Evolutionary conservation across 345 rosid species (phyloP).

Genomic region (Geranium brycei): DNA sequence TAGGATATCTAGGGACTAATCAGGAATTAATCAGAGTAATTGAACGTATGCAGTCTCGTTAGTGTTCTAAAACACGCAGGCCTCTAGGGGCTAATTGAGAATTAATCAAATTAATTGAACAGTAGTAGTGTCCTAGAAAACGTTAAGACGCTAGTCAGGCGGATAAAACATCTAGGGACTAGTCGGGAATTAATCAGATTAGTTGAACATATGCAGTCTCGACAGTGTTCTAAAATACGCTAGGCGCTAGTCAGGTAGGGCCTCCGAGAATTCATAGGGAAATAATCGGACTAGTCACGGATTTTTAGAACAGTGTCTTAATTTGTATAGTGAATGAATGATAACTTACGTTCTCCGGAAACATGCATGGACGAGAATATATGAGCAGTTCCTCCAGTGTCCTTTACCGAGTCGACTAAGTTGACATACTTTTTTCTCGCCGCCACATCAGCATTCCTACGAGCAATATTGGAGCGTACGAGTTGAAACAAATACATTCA

Average conservation of each 20-base stretch:
- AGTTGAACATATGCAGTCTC: not conserved
- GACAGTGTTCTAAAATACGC: not conserved
- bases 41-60: not conserved
- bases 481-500: too few species aligned
- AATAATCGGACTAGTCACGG: too few species aligned
- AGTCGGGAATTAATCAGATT: not conserved
- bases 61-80: not conserved
- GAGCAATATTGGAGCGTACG: not conserved
- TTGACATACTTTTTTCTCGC: constrained; percentile 55
- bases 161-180: too few species aligned
- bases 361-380: constrained; percentile 89
- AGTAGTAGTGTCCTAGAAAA: too few species aligned
- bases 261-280: not conserved
- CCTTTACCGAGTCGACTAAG: constrained; percentile 66
- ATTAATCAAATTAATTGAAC: too few species aligned
- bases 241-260: not conserved
- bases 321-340: not conserved
- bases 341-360: constrained; percentile 82
- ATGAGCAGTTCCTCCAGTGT: constrained; percentile 60
- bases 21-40: too few species aligned
- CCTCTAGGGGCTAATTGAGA: too few species aligned
- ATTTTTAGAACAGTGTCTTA: too few species aligned
- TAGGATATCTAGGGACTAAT: too few species aligned
- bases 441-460: constrained; percentile 63
- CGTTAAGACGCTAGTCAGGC: too few species aligned